A percentile compares a stretch with the other conserved stretches of the same genome.
Evolutionary conservation across 108 stramenopile species (phyloP).

Genomic region (Conticribra guillardii): DNA sequence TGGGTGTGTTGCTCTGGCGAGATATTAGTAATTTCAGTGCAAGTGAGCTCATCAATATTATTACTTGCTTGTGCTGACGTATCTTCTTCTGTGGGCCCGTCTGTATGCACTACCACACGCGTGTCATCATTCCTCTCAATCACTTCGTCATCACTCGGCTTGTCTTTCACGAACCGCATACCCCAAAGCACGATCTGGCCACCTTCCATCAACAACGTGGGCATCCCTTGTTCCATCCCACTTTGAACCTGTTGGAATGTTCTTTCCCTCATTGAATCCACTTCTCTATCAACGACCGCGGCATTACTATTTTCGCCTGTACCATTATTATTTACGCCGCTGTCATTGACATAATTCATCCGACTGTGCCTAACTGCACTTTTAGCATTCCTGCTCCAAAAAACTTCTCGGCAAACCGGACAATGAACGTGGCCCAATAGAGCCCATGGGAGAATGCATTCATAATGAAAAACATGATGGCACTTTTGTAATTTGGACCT

Average conservation of each 20-base stretch:
- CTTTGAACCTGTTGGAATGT: neutral
- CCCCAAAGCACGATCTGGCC: neutral
- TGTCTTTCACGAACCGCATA: neutral
- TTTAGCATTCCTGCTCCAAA: slow-evolving; percentile 17
- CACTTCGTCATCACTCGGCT: too few species aligned
- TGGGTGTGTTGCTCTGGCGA: neutral
- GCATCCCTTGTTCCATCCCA: neutral
- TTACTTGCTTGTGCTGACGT: too few species aligned
- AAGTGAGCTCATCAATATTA: too few species aligned
- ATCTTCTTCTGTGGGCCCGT: too few species aligned
- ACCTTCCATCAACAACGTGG: neutral
- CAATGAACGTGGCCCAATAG: slow-evolving; percentile 21
- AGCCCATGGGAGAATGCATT: slow-evolving; percentile 50
- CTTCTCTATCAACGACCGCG: neutral
- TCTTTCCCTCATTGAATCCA: neutral
- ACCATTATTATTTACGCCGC: neutral
- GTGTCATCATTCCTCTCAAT: too few species aligned
- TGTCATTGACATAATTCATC: neutral
- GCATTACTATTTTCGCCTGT: neutral
- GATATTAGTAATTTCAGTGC: neutral
- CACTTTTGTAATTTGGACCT: too few species aligned
- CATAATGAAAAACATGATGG: slow-evolving; percentile 66
- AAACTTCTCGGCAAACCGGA: slow-evolving; percentile 27
- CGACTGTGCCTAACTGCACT: neutral
- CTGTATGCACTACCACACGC: too few species aligned